Percentiles rank a stretch among this genome's conserved stretches.
These are phyloP conservation scores for Suillus decipiens DNA, from an alignment of 768 basidiomycete genomes.

Conservation along the genomic window DNA sequence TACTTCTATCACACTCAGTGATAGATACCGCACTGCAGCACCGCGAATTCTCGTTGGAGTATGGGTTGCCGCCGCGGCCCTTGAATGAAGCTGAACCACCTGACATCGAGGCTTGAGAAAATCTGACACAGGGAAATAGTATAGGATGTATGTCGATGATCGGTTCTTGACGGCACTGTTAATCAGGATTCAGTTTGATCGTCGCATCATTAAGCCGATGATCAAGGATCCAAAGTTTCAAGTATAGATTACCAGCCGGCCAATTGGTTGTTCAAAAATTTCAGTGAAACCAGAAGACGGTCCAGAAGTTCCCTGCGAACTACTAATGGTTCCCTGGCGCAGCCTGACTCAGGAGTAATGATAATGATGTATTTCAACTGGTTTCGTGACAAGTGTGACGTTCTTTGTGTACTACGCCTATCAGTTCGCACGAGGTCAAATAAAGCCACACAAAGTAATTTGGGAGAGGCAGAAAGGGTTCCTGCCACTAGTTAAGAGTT, in stretches of 20 bases:
- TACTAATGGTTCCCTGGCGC: not conserved
- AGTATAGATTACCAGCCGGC: not conserved
- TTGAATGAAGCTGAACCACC: too few species aligned
- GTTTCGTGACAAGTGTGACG: slow-evolving; percentile 4
- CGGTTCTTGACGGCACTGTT: not conserved
- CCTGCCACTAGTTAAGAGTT: slow-evolving; percentile 10
- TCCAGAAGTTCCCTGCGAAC: not conserved
- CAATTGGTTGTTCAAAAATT: not conserved
- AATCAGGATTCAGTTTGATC: not conserved
- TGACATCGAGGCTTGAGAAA: too few species aligned
- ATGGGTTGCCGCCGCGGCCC: too few species aligned
- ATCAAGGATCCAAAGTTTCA: not conserved
- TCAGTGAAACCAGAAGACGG: not conserved
- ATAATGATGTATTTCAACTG: not conserved
- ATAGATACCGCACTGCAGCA: too few species aligned
- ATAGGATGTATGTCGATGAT: too few species aligned
- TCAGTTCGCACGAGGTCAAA: slow-evolving; percentile 32
- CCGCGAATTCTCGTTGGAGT: too few species aligned
- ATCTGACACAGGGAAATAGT: too few species aligned
- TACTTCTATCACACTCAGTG: not conserved
- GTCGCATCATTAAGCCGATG: not conserved
- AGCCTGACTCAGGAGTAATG: not conserved
- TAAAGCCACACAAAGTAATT: slow-evolving; percentile 38
- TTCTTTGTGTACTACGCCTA: slow-evolving; percentile 12
- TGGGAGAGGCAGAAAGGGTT: slow-evolving; percentile 16